phyloP scores from a whole-genome alignment of 805 yeast genomes.

The Cyberlindnera euphorbiae region DNA sequence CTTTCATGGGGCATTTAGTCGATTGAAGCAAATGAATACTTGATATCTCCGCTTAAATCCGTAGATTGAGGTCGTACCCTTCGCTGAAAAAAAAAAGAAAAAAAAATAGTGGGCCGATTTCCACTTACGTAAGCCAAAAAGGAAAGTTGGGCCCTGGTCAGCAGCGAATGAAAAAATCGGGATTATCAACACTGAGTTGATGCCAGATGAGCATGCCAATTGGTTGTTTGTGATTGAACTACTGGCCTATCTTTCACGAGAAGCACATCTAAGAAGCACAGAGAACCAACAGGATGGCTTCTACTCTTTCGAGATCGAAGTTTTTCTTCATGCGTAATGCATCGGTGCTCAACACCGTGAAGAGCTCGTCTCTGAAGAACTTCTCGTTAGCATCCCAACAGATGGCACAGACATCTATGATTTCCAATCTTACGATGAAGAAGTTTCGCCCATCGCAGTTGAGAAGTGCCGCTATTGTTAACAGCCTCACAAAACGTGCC shows the following conservation, averaged over 20 bases:
- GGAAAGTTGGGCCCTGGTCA: background rate
- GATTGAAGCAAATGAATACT: too few species aligned
- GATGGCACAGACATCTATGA: slow-evolving; percentile 5
- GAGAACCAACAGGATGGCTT: slow-evolving; percentile 14
- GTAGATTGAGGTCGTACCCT: too few species aligned
- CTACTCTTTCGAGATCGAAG: slow-evolving; percentile 42
- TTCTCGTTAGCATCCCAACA: slow-evolving; percentile 11
- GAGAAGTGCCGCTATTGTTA: background rate
- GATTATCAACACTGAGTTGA: background rate
- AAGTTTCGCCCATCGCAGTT: slow-evolving; percentile 3
- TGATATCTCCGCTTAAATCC: too few species aligned
- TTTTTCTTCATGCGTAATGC: slow-evolving; percentile 56
- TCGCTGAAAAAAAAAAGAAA: too few species aligned
- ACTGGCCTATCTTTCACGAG: too few species aligned
- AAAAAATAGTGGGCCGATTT: too few species aligned
- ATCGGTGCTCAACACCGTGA: slow-evolving; percentile 35
- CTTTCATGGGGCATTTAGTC: too few species aligned
- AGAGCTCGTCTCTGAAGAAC: slow-evolving; percentile 18
- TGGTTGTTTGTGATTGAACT: too few species aligned
- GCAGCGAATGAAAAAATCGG: background rate
- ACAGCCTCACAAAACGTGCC: slow-evolving; percentile 5
- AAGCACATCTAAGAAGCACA: too few species aligned
- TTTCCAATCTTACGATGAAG: slow-evolving; percentile 3
- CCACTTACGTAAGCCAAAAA: background rate
- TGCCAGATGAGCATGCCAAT: too few species aligned